Evolutionary conservation across 441 rosid species (phyloP), one percentile per base, ranked within the genome.

Genomic region (Monsonia emarginata): DNA sequence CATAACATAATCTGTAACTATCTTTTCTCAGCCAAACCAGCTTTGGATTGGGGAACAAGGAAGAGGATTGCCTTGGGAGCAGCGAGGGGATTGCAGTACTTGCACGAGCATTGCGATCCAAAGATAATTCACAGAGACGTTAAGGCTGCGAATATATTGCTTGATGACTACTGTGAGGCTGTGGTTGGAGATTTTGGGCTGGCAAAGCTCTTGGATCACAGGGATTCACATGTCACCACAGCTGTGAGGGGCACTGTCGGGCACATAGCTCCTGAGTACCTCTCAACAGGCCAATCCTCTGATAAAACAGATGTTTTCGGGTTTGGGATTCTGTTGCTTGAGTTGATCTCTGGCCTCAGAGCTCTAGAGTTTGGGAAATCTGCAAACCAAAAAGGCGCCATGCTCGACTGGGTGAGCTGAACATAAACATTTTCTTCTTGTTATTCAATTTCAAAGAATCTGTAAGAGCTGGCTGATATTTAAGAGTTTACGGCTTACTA

Each of bases 301-400:
- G 98, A 92, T 68, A 92, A 92, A 71, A 92, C 98, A 1, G 98
- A 92, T 74, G 97, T 92, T 64, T 92, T 88, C n/a, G 98, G 98
- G 40, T 93, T 90, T n/a, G 98, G 98, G 26, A 92, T 90, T 36
- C 96, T 93, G 59, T 72, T 88, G 5, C 91, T 93, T 0, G 96
- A 93, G 77, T 42, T 93, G 65, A 84, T 88, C 65, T 78, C 92
- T 40, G 95, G 98, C 56, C 73, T 81, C 36, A 83, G 94, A 76
- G 92, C 98, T 69, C 84, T 88, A 25, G 91, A 90, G 38, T 90
- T 88, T 2, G 95, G 97, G 2, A 90, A 87, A 76, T 74, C 88
- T 6, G 83, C 89, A 1, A 87, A 83, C 71, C 91, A 90, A 73
- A 90, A 84, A 82, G 96, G 96, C 57, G 94, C 89, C 0, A 82